Conservation (phyloP, 2,329 filamentous ascomycete genomes). For the Fusarium sp. region DNA sequence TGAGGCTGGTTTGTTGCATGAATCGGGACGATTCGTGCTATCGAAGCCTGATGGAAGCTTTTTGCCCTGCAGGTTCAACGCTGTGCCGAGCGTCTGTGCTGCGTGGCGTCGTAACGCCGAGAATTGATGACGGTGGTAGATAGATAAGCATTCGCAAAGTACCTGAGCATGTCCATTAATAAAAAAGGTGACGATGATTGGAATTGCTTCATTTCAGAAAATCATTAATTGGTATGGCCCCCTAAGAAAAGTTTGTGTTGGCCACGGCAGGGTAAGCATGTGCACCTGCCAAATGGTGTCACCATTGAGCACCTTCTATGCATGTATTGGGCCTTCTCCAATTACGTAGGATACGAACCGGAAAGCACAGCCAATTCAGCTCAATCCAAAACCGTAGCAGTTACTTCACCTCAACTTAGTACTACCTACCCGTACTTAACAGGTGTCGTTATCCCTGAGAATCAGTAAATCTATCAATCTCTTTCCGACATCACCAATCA, state of each 20-base stretch:
- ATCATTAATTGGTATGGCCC: not conserved
- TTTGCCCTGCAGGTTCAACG: constrained; percentile 27
- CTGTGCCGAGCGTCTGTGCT: constrained; percentile 25
- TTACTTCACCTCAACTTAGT: not conserved
- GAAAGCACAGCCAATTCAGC: not conserved
- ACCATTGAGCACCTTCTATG: not conserved
- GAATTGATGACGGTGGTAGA: constrained; percentile 4
- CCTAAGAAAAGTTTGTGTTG: not conserved
- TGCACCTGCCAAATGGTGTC: not conserved
- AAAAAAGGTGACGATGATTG: not conserved
- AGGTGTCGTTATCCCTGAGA: not conserved
- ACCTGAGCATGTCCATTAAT: not conserved
- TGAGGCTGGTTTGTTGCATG: constrained; percentile 34
- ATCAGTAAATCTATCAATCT: not conserved
- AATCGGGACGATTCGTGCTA: constrained; percentile 40
- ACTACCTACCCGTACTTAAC: not conserved
- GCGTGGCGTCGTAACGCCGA: constrained; percentile 35
- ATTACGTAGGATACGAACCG: not conserved
- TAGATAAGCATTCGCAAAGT: constrained; percentile 1
- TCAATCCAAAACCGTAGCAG: not conserved
- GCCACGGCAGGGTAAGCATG: not conserved
- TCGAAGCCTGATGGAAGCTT: constrained; percentile 44
- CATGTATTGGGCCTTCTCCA: not conserved
- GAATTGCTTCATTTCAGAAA: constrained; percentile 1
- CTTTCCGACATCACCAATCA: not conserved